Base-by-base conservation (phyloP, 1,284 basidiomycete genomes). In the Papiliotrema nemorosa region DNA sequence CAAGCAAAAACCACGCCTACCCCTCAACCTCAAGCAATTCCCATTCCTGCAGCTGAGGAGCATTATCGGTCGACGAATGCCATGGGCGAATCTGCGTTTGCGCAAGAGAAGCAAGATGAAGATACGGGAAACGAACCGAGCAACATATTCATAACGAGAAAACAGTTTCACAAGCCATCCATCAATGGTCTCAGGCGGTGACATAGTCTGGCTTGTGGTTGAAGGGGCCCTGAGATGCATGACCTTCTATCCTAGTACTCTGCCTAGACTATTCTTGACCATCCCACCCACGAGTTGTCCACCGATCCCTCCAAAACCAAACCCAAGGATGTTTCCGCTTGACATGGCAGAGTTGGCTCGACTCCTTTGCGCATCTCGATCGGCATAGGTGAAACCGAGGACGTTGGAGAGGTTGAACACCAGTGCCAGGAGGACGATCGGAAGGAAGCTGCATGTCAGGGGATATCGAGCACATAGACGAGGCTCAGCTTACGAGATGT, bases 391-490 rank as follows among this genome's bases (percentile, higher is more conserved):
- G 77, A 93, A 94, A 7, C 91, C 92, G 51, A 96, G 78, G 21
- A 85, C 87, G 63, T 96, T 96, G 29, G 89, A 91, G 49, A 91
- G 68, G 72, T 93, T 93, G 81, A 94, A 93, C 33, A 93, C 86
- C 47, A 93, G 79, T 4, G 90, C 90, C 35, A 94, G 82, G 41
- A 85, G 71, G 46, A 93, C 88, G 59, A 93, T 92, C 14, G 90
- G 90, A 52, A 92, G 78, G 72, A 89, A 91, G 5, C 87, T 71
- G 50, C 13, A 29, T n/a, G 29, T n/a, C n/a, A 37, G 25, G 25
- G 25, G 10, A 33, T 47, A 24, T 10, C 7, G 25, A 5, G 38
- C 12, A 65, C 50, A 63, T 14, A 62, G 60, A 29, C 62, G 37
- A 66, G 62, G 43, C 58, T 60, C 26, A n/a, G 59, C 74, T 42